Evolutionary conservation across 192 early-diverging fungal genomes (phyloP).

Genomic region (Rhizophlyctis rosea): DNA sequence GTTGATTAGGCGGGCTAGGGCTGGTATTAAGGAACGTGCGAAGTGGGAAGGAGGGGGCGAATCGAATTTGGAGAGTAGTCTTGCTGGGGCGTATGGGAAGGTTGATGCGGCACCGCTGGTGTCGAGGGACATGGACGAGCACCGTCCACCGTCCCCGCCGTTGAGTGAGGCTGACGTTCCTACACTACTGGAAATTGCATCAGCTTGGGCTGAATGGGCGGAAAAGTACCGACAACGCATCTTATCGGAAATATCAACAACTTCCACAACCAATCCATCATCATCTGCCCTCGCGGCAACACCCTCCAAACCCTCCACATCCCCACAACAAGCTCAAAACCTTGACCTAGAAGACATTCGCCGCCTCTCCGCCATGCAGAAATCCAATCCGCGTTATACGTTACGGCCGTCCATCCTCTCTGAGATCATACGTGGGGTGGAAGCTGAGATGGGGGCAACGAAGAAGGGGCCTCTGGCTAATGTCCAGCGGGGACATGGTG

Average conservation of each 20-base stretch:
- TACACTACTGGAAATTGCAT: neutral
- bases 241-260: neutral
- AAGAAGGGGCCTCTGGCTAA: neutral
- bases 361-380: slow-evolving; percentile 53
- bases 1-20: too few species aligned
- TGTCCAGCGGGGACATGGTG: neutral
- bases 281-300: neutral
- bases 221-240: slow-evolving; percentile 3
- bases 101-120: neutral
- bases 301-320: neutral
- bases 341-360: neutral
- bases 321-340: too few species aligned
- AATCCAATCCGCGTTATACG: slow-evolving; percentile 67
- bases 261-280: too few species aligned
- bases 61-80: slow-evolving; percentile 6
- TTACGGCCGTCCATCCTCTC: slow-evolving; percentile 73
- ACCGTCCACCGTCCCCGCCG: neutral
- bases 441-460: neutral
- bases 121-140: neutral
- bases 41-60: too few species aligned
- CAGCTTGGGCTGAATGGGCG: slow-evolving; percentile 10
- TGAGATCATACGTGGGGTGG: slow-evolving; percentile 48
- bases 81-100: slow-evolving; percentile 9
- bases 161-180: neutral
- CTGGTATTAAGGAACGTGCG: too few species aligned